A percentile compares a stretch with the other conserved stretches of the same genome.
Evolutionary conservation across 768 basidiomycete genomes (phyloP).

Genomic region (Pisolithus marmoratus): DNA sequence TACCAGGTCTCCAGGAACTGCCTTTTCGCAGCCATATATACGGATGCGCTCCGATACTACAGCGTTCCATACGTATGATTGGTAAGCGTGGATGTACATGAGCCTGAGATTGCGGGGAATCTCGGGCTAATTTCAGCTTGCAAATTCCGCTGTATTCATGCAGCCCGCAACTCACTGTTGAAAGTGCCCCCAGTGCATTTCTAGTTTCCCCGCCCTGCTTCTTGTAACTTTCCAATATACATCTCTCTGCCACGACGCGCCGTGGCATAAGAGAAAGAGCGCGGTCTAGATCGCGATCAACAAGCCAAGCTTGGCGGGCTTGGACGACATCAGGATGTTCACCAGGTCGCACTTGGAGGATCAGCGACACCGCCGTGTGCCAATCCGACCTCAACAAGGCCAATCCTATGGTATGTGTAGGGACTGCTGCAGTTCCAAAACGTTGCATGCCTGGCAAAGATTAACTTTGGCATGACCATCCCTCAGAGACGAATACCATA

Average conservation of each 20-base stretch:
- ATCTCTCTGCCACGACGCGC: conserved; percentile 88
- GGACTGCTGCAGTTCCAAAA: conserved; percentile 94
- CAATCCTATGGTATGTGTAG: conserved; percentile 91
- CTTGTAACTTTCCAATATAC: conserved; percentile 85
- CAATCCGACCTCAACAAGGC: conserved; percentile 87
- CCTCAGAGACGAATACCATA: conserved; percentile 54
- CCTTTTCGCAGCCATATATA: conserved; percentile 62
- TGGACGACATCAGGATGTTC: conserved; percentile 89
- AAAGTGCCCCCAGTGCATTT: conserved; percentile 83
- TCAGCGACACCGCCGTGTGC: conserved; percentile 78
- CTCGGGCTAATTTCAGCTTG: conserved; percentile 36
- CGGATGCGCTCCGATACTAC: conserved; percentile 92
- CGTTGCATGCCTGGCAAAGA: conserved; percentile 83
- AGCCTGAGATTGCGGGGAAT: conserved; percentile 92
- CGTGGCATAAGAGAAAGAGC: conserved; percentile 86
- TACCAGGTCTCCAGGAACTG: conserved; percentile 88
- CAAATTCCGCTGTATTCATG: neutral
- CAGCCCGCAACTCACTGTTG: conserved; percentile 50
- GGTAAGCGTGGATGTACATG: conserved; percentile 99
- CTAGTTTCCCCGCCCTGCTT: conserved; percentile 72
- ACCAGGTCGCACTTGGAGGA: conserved; percentile 78
- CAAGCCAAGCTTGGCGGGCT: conserved; percentile 85
- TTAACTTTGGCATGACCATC: conserved; percentile 3
- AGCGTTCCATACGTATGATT: conserved; percentile 98
- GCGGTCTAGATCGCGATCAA: conserved; percentile 70